Evolutionary conservation across 805 yeast species (phyloP).

Genomic region (Sugiyamaella smithiae): DNA sequence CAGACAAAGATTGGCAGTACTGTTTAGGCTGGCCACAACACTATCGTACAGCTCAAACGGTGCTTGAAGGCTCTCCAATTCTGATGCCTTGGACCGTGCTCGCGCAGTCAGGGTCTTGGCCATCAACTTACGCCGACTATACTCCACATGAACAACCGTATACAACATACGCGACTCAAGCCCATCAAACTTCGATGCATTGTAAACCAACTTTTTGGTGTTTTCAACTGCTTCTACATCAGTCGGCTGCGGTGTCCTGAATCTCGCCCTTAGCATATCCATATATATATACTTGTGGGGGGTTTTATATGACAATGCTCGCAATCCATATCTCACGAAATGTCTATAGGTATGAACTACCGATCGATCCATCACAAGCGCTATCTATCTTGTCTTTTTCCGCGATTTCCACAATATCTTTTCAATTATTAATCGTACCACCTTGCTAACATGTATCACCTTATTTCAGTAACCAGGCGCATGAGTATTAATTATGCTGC

Average conservation of each 20-base stretch:
- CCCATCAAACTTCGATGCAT: constrained; percentile 19
- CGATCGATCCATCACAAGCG: constrained; percentile 12
- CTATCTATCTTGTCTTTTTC: too few species aligned
- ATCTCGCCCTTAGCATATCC: constrained; percentile 11
- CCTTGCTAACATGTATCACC: too few species aligned
- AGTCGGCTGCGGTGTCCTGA: constrained; percentile 3
- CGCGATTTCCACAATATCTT: too few species aligned
- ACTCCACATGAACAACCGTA: constrained; percentile 20
- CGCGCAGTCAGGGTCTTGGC: constrained; percentile 10
- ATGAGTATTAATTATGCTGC: too few species aligned
- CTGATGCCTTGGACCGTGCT: constrained; percentile 41
- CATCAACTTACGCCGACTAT: constrained; percentile 10
- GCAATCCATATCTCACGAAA: constrained; percentile 18
- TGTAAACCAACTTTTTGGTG: constrained; percentile 19
- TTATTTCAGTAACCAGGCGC: too few species aligned
- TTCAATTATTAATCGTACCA: too few species aligned
- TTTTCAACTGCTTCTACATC: constrained; percentile 11
- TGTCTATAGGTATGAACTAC: constrained; percentile 9
- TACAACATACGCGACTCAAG: constrained; percentile 17
- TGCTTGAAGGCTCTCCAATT: not conserved
- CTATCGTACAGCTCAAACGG: constrained; percentile 31
- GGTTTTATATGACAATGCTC: constrained; percentile 16
- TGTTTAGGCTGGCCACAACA: constrained; percentile 24
- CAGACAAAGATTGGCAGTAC: constrained; percentile 31
- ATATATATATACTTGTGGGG: constrained; percentile 19